Base-by-base conservation (phyloP, 306 rosid genomes). In the Cucurbita argyrosperma region DNA sequence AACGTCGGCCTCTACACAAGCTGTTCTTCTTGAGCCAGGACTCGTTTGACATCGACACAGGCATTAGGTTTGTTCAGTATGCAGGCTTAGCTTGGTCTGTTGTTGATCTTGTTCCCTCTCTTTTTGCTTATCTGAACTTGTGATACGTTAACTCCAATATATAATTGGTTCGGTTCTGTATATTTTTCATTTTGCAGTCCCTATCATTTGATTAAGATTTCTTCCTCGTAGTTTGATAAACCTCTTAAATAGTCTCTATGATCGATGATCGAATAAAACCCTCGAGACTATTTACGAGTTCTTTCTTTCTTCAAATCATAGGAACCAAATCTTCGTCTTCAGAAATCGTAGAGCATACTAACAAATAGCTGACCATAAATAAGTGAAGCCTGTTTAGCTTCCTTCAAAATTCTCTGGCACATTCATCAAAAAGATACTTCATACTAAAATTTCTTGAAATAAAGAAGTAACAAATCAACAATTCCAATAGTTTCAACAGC, bases 11-110 rank as follows among this genome's bases (percentile, higher is more conserved):
- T 80, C 55, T 86, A 51, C 93, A 87, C 61, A 89, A 82, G 82
- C 79, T 87, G 47, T 82, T 84, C 69, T 15, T 77, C 39, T 77
- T 83, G 16, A 56, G 66, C 71, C 81, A 82, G 38, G 85, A 76
- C 77, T 84, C 91, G 0, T 91, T 89, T 37, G 96, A 94, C 55
- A 88, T 94, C 50, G 97, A 94, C 76, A 91, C 96, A 0, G 99
- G 99, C 16, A 91, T 94, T 61, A 82, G 99, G 79, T 91, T 89
- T 70, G 26, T 94, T 65, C 99, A 94, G 57, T 94, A 94, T 67
- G 88, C 92, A 4, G 96, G 99, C 51, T 96, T 94, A 30, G 97
- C 97, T 0, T 94, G 96, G 97, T 87, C 97, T 62, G 99, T 91
- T 13, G 97, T 91, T 5, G 99, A 94, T 80, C 87, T 94, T 46